A percentile compares a stretch with the other conserved stretches of the same genome.
Conservation (phyloP, 1,139 yeast genomes). For the Hansenula sp. region DNA sequence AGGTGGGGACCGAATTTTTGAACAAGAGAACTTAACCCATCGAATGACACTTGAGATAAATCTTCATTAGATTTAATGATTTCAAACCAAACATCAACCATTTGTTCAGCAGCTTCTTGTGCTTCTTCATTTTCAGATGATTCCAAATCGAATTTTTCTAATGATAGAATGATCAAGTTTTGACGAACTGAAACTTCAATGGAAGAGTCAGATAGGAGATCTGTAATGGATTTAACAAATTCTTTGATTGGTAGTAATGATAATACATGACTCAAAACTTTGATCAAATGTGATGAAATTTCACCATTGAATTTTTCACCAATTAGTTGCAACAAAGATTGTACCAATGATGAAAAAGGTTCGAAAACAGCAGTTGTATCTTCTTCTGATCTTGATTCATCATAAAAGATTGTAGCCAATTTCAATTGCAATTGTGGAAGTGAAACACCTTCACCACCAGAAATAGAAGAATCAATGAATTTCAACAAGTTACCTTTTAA, state of each 20-base stretch:
- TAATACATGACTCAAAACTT: slow-evolving; percentile 56
- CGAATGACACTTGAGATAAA: slow-evolving; percentile 66
- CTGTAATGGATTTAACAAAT: slow-evolving; percentile 64
- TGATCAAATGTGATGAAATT: slow-evolving; percentile 30
- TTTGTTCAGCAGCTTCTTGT: slow-evolving; percentile 39
- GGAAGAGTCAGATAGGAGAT: slow-evolving; percentile 32
- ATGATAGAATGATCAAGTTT: slow-evolving; percentile 57
- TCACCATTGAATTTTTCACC: slow-evolving; percentile 13
- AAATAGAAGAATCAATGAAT: slow-evolving; percentile 46
- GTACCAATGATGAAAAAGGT: slow-evolving; percentile 17
- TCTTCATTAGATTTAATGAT: slow-evolving; percentile 41
- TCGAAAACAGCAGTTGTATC: slow-evolving; percentile 14
- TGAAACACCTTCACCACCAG: slow-evolving; percentile 40
- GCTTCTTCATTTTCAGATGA: slow-evolving; percentile 44
- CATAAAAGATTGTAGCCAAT: slow-evolving; percentile 53
- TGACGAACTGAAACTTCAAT: slow-evolving; percentile 37
- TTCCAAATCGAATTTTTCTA: slow-evolving; percentile 67
- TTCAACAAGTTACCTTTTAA: slow-evolving; percentile 51
- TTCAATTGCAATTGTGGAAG: slow-evolving; percentile 52
- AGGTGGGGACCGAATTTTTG: slow-evolving; percentile 55
- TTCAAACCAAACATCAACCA: slow-evolving; percentile 45
- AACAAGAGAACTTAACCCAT: slow-evolving; percentile 61
- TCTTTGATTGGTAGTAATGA: slow-evolving; percentile 71
- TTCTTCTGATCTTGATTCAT: slow-evolving; percentile 32
- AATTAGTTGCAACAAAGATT: slow-evolving; percentile 13